These are phyloP conservation scores for Neurospora tetrasperma DNA, from an alignment of 495 filamentous ascomycete species.

Conservation along the genomic window DNA sequence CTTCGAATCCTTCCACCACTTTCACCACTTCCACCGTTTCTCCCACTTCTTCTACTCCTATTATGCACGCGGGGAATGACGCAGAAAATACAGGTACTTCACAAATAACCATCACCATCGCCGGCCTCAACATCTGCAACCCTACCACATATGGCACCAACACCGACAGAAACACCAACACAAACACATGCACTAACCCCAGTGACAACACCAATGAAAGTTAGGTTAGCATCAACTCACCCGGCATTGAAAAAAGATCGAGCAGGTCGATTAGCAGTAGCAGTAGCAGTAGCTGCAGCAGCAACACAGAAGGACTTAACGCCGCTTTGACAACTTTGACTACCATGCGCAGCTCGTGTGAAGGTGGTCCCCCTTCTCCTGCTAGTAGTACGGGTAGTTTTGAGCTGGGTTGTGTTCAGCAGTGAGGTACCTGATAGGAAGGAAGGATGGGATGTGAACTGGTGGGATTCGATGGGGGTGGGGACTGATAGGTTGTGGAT, in stretches of 20 bases:
- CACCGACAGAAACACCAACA: background rate
- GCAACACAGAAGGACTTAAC: background rate
- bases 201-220: background rate
- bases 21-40: too few species aligned
- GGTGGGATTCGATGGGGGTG: too few species aligned
- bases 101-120: background rate
- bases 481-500: too few species aligned
- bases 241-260: too few species aligned
- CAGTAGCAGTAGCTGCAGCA: background rate
- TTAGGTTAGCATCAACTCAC: background rate
- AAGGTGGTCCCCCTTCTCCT: background rate
- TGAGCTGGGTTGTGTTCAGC: background rate
- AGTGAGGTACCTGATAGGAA: background rate
- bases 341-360: background rate
- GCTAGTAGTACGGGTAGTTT: background rate
- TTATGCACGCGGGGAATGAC: background rate
- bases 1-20: background rate
- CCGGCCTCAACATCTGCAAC: background rate
- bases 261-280: background rate
- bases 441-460: background rate
- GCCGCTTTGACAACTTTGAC: background rate
- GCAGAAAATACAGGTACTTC: background rate
- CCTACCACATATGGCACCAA: background rate
- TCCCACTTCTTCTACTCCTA: background rate
- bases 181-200: too few species aligned